Conservation (phyloP, 169 alveolate species). For the Babesia bovis region DNA sequence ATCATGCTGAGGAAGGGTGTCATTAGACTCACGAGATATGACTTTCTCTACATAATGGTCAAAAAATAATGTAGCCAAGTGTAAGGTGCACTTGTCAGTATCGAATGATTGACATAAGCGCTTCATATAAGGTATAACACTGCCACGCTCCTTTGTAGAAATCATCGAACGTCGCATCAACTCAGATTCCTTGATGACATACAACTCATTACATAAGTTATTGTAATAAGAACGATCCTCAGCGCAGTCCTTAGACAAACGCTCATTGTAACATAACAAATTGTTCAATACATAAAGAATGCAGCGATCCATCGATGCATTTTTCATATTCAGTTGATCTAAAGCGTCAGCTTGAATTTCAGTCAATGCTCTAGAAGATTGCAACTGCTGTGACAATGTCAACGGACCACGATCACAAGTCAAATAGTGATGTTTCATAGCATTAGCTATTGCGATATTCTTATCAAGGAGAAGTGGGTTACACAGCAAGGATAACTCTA, state of each 20-base stretch:
- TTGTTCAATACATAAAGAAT: slow-evolving; percentile 4
- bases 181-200: slow-evolving; percentile 27
- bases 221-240: slow-evolving; percentile 60
- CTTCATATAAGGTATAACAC: slow-evolving; percentile 35
- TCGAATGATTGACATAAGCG: slow-evolving; percentile 34
- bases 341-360: slow-evolving; percentile 18
- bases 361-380: slow-evolving; percentile 8
- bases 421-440: slow-evolving; percentile 16
- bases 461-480: slow-evolving; percentile 36
- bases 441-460: slow-evolving; percentile 49
- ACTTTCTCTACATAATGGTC: slow-evolving; percentile 32
- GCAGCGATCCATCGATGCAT: background rate
- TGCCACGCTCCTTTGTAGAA: slow-evolving; percentile 17
- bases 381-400: background rate
- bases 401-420: slow-evolving; percentile 12
- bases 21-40: background rate
- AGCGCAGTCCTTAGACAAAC: slow-evolving; percentile 3
- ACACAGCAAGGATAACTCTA: slow-evolving; percentile 36
- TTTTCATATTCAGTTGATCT: background rate
- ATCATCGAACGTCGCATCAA: slow-evolving; percentile 17
- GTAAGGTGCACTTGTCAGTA: slow-evolving; percentile 59
- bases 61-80: slow-evolving; percentile 50
- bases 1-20: background rate
- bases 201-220: slow-evolving; percentile 8
- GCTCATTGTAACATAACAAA: slow-evolving; percentile 37